These are phyloP conservation scores for Penicillium riverlandense DNA, from an alignment of 495 filamentous ascomycete genomes.

Conservation along the genomic window DNA sequence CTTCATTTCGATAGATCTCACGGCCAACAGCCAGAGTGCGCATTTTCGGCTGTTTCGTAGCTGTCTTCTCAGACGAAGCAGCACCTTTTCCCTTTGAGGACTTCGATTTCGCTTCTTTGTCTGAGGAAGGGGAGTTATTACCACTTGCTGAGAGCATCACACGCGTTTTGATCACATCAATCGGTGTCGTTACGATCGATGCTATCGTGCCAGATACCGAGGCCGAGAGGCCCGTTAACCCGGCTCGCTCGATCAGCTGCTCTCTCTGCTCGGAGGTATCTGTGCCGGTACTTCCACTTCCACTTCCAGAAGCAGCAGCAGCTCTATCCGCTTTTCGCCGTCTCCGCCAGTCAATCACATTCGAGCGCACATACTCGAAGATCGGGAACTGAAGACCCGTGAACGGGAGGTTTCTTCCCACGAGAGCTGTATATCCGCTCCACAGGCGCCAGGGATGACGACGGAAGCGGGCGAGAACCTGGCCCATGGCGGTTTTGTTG, in stretches of 20 bases:
- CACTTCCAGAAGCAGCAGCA: not conserved
- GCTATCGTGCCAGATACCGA: slow-evolving; percentile 62
- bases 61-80: not conserved
- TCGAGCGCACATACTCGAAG: slow-evolving; percentile 59
- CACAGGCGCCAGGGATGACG: slow-evolving; percentile 55
- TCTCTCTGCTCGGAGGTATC: slow-evolving; percentile 3
- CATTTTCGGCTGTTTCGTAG: slow-evolving; percentile 8
- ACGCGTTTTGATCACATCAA: slow-evolving; percentile 79
- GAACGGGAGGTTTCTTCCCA: slow-evolving; percentile 75
- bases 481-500: slow-evolving; percentile 34
- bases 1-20: slow-evolving; percentile 55
- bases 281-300: not conserved
- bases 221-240: slow-evolving; percentile 64
- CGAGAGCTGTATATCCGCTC: slow-evolving; percentile 73
- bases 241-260: slow-evolving; percentile 36
- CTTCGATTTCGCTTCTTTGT: not conserved
- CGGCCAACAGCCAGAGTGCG: slow-evolving; percentile 47
- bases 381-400: slow-evolving; percentile 84
- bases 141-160: slow-evolving; percentile 56
- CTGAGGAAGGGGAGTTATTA: not conserved
- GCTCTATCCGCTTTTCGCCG: slow-evolving; percentile 4
- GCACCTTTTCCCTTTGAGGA: slow-evolving; percentile 4
- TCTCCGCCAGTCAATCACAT: slow-evolving; percentile 29
- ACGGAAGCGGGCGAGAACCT: slow-evolving; percentile 48
- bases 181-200: slow-evolving; percentile 67